Evolutionary conservation across 179 eudicot genomes (phyloP).

Genomic region (Pouteria campechiana): DNA sequence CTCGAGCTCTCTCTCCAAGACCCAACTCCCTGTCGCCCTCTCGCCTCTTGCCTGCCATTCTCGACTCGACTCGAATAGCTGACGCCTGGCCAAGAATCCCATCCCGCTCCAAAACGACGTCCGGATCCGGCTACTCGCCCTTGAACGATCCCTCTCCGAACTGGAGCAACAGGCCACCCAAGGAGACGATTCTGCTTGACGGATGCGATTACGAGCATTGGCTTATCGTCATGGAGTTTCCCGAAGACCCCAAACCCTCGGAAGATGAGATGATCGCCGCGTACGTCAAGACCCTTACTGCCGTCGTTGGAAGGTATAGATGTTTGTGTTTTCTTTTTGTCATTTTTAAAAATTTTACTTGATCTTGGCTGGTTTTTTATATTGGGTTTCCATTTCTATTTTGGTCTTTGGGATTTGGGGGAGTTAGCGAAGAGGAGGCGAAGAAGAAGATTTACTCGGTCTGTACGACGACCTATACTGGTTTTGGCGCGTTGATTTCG

Average conservation of each 20-base stretch:
- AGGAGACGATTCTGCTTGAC: constrained; percentile 65
- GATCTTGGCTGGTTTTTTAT: background rate
- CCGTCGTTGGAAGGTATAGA: constrained; percentile 67
- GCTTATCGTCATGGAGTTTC: constrained; percentile 88
- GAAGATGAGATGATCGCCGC: constrained; percentile 52
- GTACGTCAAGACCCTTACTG: constrained; percentile 69
- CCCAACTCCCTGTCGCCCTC: constrained; percentile 2
- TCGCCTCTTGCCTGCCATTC: too few relatives aligned
- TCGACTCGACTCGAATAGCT: constrained; percentile 10
- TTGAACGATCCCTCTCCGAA: constrained; percentile 87
- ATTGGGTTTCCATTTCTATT: background rate
- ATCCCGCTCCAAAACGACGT: constrained; percentile 34
- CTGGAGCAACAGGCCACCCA: constrained; percentile 92
- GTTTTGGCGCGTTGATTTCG: constrained; percentile 83
- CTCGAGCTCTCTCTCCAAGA: constrained; percentile 18
- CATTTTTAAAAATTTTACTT: background rate
- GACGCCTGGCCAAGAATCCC: constrained; percentile 14
- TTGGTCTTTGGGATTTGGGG: background rate
- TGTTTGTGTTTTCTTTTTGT: background rate
- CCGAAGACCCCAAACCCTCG: constrained; percentile 47
- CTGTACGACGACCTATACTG: constrained; percentile 79
- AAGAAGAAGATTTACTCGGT: constrained; percentile 88
- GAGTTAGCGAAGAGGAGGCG: constrained; percentile 82
- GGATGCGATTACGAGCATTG: constrained; percentile 92
- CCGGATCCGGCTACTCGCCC: constrained; percentile 72